Base-by-base conservation (phyloP, 2,329 filamentous ascomycete species). In the Coniochaeta sp. region DNA sequence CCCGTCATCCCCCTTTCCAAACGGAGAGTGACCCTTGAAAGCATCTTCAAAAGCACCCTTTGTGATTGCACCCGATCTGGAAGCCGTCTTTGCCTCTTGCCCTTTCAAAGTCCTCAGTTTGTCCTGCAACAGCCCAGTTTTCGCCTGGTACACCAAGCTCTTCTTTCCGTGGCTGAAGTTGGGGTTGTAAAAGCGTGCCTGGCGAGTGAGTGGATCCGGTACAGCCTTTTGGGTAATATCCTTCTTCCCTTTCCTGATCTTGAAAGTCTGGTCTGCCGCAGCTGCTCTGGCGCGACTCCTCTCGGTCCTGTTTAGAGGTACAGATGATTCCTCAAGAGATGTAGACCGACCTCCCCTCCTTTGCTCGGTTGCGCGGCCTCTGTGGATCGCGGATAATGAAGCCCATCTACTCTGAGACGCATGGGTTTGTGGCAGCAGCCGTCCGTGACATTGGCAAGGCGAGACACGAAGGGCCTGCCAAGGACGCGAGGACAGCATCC, bases 61-160 rank as follows among this genome's bases (percentile, higher is more conserved):
- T 14, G 47, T 52, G 14, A 52, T 52, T 2, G 26, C 47, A 52
- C 3, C 26, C 14, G 47, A 26, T 24, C 22, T 26, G 19, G 19
- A 26, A 12, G 2, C 24, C n/a, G 47, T n/a, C 16, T 16, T 9
- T 28, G 47, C 8, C 26, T n/a, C 47, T 14, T 5, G 30, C 4
- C 22, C 30, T n/a, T 58, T 44, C 7, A 58, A 16, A 36, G 59
- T 61, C 55, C 70, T 68, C 24, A 73, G 12, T 26, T 73, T 66
- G 2, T 75, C 70, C 55, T 72, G 69, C 32, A 80, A 63, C 22
- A 68, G 62, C 2, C 79, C 81, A 58, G 77, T 74, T 65, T 82
- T 83, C 61, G 82, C 67, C 65, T 80, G 73, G 59, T 82, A 84
- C 2, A 86, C 82, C 17, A 84, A 62, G 63, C 83, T 86, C 54